Evolutionary conservation across 23 red algal species (phyloP).

Genomic region (Chondrus crispus): DNA sequence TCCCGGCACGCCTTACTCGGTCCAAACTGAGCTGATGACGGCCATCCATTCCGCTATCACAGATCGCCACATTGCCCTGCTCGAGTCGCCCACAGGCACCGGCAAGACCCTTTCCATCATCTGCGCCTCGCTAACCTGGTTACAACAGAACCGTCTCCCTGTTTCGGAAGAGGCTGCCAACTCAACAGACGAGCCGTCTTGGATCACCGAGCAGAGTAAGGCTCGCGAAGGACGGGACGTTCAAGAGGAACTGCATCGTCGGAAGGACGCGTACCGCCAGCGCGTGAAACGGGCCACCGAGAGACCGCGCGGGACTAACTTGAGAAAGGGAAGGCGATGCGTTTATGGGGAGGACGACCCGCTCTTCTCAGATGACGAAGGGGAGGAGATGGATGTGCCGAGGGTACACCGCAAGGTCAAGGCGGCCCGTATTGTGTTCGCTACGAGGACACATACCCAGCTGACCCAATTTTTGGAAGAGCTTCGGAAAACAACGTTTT

Average conservation of each 20-base stretch:
- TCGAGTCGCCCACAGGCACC: slow-evolving; percentile 97
- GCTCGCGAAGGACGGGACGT: neutral
- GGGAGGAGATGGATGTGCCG: neutral
- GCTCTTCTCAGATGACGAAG: neutral
- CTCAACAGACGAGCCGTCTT: slow-evolving; percentile 61
- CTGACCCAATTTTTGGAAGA: slow-evolving; percentile 85
- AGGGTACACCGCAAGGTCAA: neutral
- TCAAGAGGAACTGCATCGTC: slow-evolving; percentile 13
- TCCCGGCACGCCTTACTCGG: slow-evolving; percentile 60
- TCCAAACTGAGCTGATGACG: slow-evolving; percentile 75
- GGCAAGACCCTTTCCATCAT: slow-evolving; percentile 94
- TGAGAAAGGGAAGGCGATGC: neutral
- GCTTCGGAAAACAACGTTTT: slow-evolving; percentile 60
- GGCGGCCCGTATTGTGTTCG: slow-evolving; percentile 65
- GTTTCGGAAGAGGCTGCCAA: neutral
- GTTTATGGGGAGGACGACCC: neutral
- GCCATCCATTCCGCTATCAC: slow-evolving; percentile 62
- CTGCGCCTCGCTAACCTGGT: slow-evolving; percentile 85
- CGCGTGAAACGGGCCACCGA: neutral
- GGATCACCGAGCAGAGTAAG: slow-evolving; percentile 54
- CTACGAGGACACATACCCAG: slow-evolving; percentile 89
- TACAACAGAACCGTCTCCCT: slow-evolving; percentile 30
- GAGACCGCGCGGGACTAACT: neutral
- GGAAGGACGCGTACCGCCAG: neutral
- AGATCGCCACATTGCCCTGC: slow-evolving; percentile 66